These are phyloP conservation scores for Coniochaeta sp. DNA, from an alignment of 2,329 filamentous ascomycete species.

Conservation along the genomic window DNA sequence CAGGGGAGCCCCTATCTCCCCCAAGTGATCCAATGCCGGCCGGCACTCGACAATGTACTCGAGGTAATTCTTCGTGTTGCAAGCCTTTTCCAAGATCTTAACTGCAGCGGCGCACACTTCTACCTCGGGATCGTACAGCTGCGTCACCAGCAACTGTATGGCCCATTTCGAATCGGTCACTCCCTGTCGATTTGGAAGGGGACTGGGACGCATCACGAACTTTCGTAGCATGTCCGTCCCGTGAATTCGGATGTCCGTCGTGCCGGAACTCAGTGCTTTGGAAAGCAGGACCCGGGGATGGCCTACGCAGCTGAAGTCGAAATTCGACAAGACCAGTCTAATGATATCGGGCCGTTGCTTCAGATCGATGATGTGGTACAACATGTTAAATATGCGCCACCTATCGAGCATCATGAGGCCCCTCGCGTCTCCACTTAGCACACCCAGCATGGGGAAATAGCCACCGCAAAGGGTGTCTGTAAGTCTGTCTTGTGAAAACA, in stretches of 20 bases:
- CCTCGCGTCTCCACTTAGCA: slow-evolving; percentile 72
- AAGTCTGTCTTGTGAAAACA: slow-evolving; percentile 82
- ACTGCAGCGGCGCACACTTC: slow-evolving; percentile 95
- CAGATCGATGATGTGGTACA: slow-evolving; percentile 94
- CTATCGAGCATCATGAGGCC: slow-evolving; percentile 86
- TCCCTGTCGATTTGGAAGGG: slow-evolving; percentile 28
- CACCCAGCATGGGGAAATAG: slow-evolving; percentile 89
- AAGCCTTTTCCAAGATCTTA: slow-evolving; percentile 95
- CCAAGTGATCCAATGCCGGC: slow-evolving; percentile 87
- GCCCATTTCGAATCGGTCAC: slow-evolving; percentile 83
- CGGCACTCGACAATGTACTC: slow-evolving; percentile 97
- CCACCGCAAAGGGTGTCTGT: slow-evolving; percentile 83
- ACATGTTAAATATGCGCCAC: slow-evolving; percentile 99
- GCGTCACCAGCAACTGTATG: slow-evolving; percentile 92
- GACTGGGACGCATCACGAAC: slow-evolving; percentile 60
- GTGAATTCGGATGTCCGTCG: slow-evolving; percentile 85
- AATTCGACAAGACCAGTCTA: slow-evolving; percentile 77
- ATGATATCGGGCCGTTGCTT: slow-evolving; percentile 88
- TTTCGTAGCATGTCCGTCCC: slow-evolving; percentile 81
- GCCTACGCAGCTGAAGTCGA: slow-evolving; percentile 84
- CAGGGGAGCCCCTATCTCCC: slow-evolving; percentile 91
- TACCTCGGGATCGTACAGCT: slow-evolving; percentile 94
- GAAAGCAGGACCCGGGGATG: slow-evolving; percentile 89
- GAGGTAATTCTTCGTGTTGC: slow-evolving; percentile 82
- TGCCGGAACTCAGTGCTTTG: slow-evolving; percentile 86